A percentile compares a stretch with the other conserved stretches of the same genome.
These are phyloP conservation scores for Juglanconis juglandina DNA, from an alignment of 2,329 filamentous ascomycete species.

Conservation along the genomic window DNA sequence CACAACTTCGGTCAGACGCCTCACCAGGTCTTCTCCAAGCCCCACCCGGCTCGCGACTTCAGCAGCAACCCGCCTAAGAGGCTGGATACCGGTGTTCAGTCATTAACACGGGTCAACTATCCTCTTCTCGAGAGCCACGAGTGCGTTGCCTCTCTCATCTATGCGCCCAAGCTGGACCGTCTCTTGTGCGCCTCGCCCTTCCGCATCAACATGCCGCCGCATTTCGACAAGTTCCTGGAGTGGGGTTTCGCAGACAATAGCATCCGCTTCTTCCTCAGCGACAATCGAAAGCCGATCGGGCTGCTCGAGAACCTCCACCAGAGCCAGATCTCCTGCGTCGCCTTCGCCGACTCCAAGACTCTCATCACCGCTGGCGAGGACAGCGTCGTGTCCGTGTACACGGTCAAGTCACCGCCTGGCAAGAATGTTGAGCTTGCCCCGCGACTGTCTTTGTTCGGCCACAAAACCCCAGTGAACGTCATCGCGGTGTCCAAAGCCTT, in stretches of 20 bases:
- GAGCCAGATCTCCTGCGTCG: constrained; percentile 77
- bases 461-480: constrained; percentile 76
- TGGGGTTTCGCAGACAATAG: constrained; percentile 96
- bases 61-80: constrained; percentile 61
- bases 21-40: constrained; percentile 82
- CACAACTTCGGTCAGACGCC: constrained; percentile 99
- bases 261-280: constrained; percentile 83
- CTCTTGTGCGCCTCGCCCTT: constrained; percentile 81
- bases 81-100: constrained; percentile 74
- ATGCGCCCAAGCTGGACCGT: constrained; percentile 75
- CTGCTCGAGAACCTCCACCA: constrained; percentile 93
- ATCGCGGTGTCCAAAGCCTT: constrained; percentile 86
- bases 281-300: constrained; percentile 75
- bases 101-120: constrained; percentile 73
- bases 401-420: constrained; percentile 57
- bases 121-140: constrained; percentile 75
- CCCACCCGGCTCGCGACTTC: constrained; percentile 75
- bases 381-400: constrained; percentile 84
- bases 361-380: constrained; percentile 90
- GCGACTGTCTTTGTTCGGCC: constrained; percentile 80
- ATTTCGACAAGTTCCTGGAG: constrained; percentile 86
- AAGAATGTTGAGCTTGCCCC: constrained; percentile 77
- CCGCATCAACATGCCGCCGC: constrained; percentile 79
- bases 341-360: constrained; percentile 85
- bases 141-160: constrained; percentile 73